These are phyloP conservation scores for Candida broadrunensis DNA, from an alignment of 805 yeast species.

Conservation along the genomic window DNA sequence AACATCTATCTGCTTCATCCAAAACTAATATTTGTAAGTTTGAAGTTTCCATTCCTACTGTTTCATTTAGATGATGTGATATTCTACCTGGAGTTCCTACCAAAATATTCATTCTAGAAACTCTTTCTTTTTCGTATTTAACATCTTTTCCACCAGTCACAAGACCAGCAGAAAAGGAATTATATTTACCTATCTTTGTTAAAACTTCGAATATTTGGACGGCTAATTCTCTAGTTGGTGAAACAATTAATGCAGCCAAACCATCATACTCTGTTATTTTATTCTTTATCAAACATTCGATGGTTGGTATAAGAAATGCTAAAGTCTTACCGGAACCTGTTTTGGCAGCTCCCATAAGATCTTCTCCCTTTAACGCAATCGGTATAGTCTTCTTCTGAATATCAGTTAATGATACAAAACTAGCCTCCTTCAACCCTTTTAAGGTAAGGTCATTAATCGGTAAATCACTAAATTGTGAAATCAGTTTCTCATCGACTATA, in stretches of 20 bases:
- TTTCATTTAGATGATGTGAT: slow-evolving; percentile 87
- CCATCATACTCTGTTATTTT: slow-evolving; percentile 84
- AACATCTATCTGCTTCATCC: slow-evolving; percentile 90
- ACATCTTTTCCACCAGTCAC: slow-evolving; percentile 94
- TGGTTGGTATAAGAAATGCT: slow-evolving; percentile 78
- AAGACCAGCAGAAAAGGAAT: slow-evolving; percentile 80
- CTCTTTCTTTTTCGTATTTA: slow-evolving; percentile 74
- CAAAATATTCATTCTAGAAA: slow-evolving; percentile 73
- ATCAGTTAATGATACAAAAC: slow-evolving; percentile 77
- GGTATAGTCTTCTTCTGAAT: slow-evolving; percentile 83
- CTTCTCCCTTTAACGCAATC: slow-evolving; percentile 69
- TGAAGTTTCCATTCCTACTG: slow-evolving; percentile 71
- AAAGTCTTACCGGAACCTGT: slow-evolving; percentile 92
- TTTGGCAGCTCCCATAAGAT: slow-evolving; percentile 82
- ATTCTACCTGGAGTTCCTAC: slow-evolving; percentile 92
- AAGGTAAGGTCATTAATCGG: slow-evolving; percentile 67
- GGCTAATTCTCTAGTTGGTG: slow-evolving; percentile 91
- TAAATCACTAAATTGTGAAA: slow-evolving; percentile 65
- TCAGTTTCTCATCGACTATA: slow-evolving; percentile 17
- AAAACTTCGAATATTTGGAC: slow-evolving; percentile 88
- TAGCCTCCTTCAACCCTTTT: slow-evolving; percentile 74
- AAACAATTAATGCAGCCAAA: slow-evolving; percentile 81
- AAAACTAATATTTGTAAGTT: slow-evolving; percentile 76
- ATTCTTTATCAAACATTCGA: slow-evolving; percentile 66
- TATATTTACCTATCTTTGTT: slow-evolving; percentile 72